Conservation (phyloP, 352 stramenopile genomes). For the Globisporangium paroecandrum region DNA sequence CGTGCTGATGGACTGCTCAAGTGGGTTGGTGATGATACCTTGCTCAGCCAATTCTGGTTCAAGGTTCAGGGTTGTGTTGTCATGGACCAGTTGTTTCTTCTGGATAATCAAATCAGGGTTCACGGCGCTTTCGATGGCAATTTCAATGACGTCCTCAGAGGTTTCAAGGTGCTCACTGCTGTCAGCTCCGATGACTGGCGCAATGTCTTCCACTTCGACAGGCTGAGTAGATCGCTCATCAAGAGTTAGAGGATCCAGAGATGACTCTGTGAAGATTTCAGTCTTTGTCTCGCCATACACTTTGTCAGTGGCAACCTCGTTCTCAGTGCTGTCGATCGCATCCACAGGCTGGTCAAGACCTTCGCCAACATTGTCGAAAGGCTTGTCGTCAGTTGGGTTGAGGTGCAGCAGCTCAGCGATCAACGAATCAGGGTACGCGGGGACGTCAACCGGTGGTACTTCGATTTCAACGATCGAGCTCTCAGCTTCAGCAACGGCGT, state of each 20-base stretch:
- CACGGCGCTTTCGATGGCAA: slow-evolving; percentile 12
- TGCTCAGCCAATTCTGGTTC: background rate
- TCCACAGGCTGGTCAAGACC: background rate
- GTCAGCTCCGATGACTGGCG: background rate
- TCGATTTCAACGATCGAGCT: slow-evolving; percentile 9
- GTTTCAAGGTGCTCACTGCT: background rate
- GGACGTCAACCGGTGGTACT: slow-evolving; percentile 7
- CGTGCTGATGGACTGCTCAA: background rate
- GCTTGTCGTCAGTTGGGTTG: background rate
- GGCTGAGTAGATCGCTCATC: background rate
- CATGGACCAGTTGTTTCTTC: background rate
- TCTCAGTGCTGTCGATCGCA: background rate
- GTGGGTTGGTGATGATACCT: background rate
- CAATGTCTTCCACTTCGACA: background rate
- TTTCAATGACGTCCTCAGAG: slow-evolving; percentile 11
- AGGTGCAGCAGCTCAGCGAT: slow-evolving; percentile 15
- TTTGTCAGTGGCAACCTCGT: background rate
- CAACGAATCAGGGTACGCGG: background rate
- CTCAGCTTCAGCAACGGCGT: background rate
- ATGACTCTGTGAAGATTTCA: background rate
- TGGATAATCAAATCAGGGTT: slow-evolving; percentile 13
- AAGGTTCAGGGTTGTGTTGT: background rate
- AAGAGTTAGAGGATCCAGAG: background rate
- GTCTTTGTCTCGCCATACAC: background rate
- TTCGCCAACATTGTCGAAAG: background rate